Base-by-base conservation (phyloP, 2,329 filamentous ascomycete genomes). In the Penicillium sp. region DNA sequence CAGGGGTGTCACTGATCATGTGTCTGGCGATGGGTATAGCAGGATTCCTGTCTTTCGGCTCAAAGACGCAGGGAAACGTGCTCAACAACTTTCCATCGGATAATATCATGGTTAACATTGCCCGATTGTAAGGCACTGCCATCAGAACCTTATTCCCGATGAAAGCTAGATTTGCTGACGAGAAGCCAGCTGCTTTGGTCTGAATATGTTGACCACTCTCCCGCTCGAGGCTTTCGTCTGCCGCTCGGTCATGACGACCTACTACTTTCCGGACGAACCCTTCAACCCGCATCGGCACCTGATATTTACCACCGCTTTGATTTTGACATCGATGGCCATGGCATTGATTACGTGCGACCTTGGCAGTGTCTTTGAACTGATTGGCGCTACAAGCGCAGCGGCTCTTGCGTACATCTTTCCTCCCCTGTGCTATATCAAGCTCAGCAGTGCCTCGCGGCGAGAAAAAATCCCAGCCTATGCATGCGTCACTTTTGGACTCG, bases 131-230 rank as follows among this genome's bases (percentile, higher is more conserved):
- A 60, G 73, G 59, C 8, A 18, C 24, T 18, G 18, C 25, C 13
- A 24, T 8, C 2, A 13, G 33, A 39, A 25, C 32, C 8, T 25
- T 26, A 32, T 32, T n/a, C 24, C 5, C 12, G 9, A 12, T 13
- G 18, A 18, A 3, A 2, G 18, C 18, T 18, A 18, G 18, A 18
- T 18, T 18, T 18, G 18, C 18, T 18, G 18, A 18, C 18, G 3
- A 18, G 18, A 18, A 11, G 33, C 13, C 52, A 78, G 76, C 43
- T 96, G 89, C 72, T 97, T 98, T 65, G 93, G 93, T 2, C 80
- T 98, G 57, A 98, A 98, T 76, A 98, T 98, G 93, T 82, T 98
- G 61, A 96, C 93, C 11, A 97, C 93, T 1, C 76, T 98, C 33
- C 93, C 93, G 0, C 84, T 98, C 51, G 93, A 98, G 75, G 90